Base-by-base conservation (phyloP, 225 moss, liverwort and hornwort species). In the Climacium dendroides region DNA sequence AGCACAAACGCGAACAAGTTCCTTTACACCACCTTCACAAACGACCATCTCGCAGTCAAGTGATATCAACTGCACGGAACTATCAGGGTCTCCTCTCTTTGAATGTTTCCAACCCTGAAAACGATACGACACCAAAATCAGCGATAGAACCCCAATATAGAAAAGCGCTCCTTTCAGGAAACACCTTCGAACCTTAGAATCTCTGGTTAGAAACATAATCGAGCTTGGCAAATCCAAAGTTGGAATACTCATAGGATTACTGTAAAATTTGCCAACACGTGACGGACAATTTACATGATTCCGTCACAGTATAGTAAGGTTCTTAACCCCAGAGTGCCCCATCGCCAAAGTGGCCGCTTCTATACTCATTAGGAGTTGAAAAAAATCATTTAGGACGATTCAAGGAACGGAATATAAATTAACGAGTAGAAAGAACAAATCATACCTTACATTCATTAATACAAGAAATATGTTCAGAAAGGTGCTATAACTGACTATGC, bases 31-130 rank as follows among this genome's bases (percentile, higher is more conserved):
- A 87, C 92, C 94, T 90, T 94, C 89, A 87, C 95, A 95, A 63
- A 82, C 57, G 60, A 92, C 96, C 96, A 96, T 96, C 88, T 96
- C 96, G 87, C 95, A 95, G 74, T 95, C 94, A 50, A 95, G 91
- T 72, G 90, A 94, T 70, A 96, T 81, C 90, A 96, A 47, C 62
- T 82, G 91, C 79, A 91, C 89, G 48, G 87, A 85, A 75, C 86
- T 87, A 77, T 86, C 87, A 20, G 84, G 80, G 29, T 93, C 89
- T 76, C 92, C 93, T 90, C 90, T 85, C 63, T 92, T 91, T 41
- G 87, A 81, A 70, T 58, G 81, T 87, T 92, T 91, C 94, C 96
- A 96, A 74, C 88, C 94, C 94, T 96, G 84, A 75, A 90, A 79
- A 83, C 30, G 57, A 66, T 53, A 87, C 67, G 80, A 80, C 35